A percentile compares a stretch with the other conserved stretches of the same genome.
Conservation (phyloP, 306 rosid genomes). For the Canavalia ensiformis region DNA sequence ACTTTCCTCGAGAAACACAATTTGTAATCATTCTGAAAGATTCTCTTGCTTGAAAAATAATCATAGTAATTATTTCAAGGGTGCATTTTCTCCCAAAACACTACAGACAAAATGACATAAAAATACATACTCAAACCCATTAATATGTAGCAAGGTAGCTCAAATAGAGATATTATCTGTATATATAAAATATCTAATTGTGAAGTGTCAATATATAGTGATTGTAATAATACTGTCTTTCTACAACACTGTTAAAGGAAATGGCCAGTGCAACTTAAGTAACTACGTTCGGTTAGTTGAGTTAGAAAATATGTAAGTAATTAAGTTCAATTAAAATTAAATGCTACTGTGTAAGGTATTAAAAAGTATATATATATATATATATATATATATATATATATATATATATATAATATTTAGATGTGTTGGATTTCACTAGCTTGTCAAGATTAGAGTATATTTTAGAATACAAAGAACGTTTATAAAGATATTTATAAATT, state of each 20-base stretch:
- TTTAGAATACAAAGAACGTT: too few species aligned
- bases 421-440: too few species aligned
- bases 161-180: not conserved
- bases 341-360: conserved; percentile 4
- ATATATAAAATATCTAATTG: too few species aligned
- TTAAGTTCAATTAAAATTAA: not conserved
- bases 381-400: too few species aligned
- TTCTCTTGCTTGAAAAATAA: conserved; percentile 64
- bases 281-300: not conserved
- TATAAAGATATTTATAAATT: too few species aligned
- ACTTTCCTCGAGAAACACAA: conserved; percentile 27
- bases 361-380: too few species aligned
- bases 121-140: not conserved
- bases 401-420: too few species aligned
- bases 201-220: too few species aligned
- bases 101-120: not conserved
- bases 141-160: not conserved
- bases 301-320: conserved; percentile 14
- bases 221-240: not conserved
- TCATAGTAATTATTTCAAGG: not conserved
- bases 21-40: conserved; percentile 63
- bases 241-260: not conserved
- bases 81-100: conserved; percentile 10
- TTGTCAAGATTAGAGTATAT: too few species aligned
- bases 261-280: not conserved